Conservation (phyloP, 805 yeast species). For the Metschnikowia rubicola region DNA sequence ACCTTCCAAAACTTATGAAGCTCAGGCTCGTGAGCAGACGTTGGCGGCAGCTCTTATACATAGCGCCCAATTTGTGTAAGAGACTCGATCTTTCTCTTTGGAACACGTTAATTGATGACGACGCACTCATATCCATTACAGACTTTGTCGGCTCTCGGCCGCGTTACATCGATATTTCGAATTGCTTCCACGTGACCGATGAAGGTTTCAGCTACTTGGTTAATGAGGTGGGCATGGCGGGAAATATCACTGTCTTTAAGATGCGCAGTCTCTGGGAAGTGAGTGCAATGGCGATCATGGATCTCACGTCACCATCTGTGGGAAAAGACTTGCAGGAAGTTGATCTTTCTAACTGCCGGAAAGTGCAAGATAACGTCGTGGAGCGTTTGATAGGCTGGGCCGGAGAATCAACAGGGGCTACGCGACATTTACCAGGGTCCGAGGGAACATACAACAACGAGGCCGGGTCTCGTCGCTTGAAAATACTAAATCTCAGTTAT, state of each 20-base stretch:
- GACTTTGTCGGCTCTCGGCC: slow-evolving; percentile 73
- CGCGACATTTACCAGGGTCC: slow-evolving; percentile 8
- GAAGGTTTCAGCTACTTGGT: slow-evolving; percentile 70
- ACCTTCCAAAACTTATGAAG: slow-evolving; percentile 59
- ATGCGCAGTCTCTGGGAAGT: slow-evolving; percentile 77
- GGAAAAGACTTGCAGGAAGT: slow-evolving; percentile 57
- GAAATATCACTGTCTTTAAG: slow-evolving; percentile 49
- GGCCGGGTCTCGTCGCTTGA: slow-evolving; percentile 59
- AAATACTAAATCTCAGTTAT: slow-evolving; percentile 58
- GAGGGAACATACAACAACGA: slow-evolving; percentile 18
- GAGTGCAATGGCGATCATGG: slow-evolving; percentile 80
- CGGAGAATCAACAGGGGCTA: slow-evolving; percentile 1
- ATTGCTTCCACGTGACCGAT: slow-evolving; percentile 76
- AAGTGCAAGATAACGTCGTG: slow-evolving; percentile 67
- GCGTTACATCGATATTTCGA: slow-evolving; percentile 55
- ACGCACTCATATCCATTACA: slow-evolving; percentile 53
- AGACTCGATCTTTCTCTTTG: slow-evolving; percentile 57
- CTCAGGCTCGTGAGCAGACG: slow-evolving; percentile 55
- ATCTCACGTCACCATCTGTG: slow-evolving; percentile 60
- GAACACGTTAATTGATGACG: slow-evolving; percentile 59
- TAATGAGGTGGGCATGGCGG: slow-evolving; percentile 66
- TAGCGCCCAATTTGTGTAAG: slow-evolving; percentile 51
- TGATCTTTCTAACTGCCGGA: slow-evolving; percentile 70
- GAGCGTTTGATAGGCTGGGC: slow-evolving; percentile 64
- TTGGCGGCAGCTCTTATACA: slow-evolving; percentile 64